Evolutionary conservation across 805 yeast genomes (phyloP).

Genomic region (Ascoidea rubescens): DNA sequence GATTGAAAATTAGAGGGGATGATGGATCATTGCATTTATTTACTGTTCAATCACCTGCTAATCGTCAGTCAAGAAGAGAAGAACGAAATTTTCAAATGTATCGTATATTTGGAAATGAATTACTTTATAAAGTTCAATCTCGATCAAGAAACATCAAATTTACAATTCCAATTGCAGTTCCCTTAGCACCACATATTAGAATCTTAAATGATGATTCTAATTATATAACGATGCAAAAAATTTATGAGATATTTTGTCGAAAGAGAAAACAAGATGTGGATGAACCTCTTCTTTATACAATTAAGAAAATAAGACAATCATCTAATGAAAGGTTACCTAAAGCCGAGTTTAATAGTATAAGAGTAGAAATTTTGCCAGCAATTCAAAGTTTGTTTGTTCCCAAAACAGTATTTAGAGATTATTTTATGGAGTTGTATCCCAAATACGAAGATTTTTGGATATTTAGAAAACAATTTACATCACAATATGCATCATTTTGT

Average conservation of each 20-base stretch:
- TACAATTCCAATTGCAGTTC: constrained; percentile 84
- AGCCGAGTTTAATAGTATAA: constrained; percentile 79
- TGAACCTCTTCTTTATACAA: constrained; percentile 77
- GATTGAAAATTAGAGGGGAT: constrained; percentile 81
- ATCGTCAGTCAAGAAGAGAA: constrained; percentile 92
- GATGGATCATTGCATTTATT: constrained; percentile 88
- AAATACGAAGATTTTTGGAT: constrained; percentile 93
- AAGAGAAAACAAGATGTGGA: constrained; percentile 64
- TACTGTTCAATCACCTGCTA: constrained; percentile 96
- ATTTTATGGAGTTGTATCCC: constrained; percentile 55
- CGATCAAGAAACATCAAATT: constrained; percentile 75
- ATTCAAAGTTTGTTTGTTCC: constrained; percentile 85
- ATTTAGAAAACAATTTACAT: constrained; percentile 87
- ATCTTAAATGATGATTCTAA: constrained; percentile 72
- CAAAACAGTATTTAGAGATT: constrained; percentile 63
- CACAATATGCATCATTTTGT: constrained; percentile 86
- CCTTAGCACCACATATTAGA: constrained; percentile 88
- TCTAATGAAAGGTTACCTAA: constrained; percentile 87
- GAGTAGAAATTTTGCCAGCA: constrained; percentile 83
- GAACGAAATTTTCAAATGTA: constrained; percentile 88
- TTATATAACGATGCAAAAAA: constrained; percentile 62
- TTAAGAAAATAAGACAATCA: constrained; percentile 80
- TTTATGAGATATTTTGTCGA: constrained; percentile 81
- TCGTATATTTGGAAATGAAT: constrained; percentile 72
- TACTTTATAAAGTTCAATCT: constrained; percentile 73